Evolutionary conservation across 2,329 filamentous ascomycete species (phyloP), one percentile per base, ranked within the genome.

Genomic region (Paraphaeosphaeria minitans): DNA sequence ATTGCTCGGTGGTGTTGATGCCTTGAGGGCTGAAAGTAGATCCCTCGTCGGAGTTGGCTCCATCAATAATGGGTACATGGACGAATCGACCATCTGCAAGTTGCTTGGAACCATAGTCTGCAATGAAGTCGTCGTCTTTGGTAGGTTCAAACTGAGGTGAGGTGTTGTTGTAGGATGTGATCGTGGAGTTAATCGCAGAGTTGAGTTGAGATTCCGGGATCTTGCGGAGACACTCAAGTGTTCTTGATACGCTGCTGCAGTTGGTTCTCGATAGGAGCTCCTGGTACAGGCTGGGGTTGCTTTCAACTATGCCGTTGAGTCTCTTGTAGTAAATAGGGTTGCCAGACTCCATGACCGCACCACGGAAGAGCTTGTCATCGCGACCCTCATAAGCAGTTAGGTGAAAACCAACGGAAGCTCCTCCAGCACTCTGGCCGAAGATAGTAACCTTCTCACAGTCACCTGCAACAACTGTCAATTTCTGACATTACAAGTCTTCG

Each of bases 1-100:
- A 1, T 82, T 85, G 67, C 87, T 83, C 60, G 89, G 51, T 82
- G 16, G 81, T 83, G 6, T 60, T 70, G 12, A 81, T 80, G 0
- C 79, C 82, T n/a, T 27, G 3, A 10, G 51, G 51, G 22, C 51
- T 53, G 66, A 88, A 89, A 1, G 78, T 77, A 0, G 83, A 83
- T 2, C 87, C 89, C 70, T 91, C 89, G 64, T 91, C 88, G 1
- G 83, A 83, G 71, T 89, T 90, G 37, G 82, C 83, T 7, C 89
- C 88, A 35, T 82, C 77, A 7, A 91, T 79, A 42, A 90, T 82
- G 1, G 87, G 86, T 0, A 90, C 85, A 53, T 85, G 81, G 56
- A 89, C 83, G 62, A 90, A 89, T 19, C 82, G 81, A 48, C 87
- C 87, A 5, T 80, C 71, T 1, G 77, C 75, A 6, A 91, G 76